phyloP scores from a whole-genome alignment of 192 early-diverging fungal genomes.

The Coemansia sp. region DNA sequence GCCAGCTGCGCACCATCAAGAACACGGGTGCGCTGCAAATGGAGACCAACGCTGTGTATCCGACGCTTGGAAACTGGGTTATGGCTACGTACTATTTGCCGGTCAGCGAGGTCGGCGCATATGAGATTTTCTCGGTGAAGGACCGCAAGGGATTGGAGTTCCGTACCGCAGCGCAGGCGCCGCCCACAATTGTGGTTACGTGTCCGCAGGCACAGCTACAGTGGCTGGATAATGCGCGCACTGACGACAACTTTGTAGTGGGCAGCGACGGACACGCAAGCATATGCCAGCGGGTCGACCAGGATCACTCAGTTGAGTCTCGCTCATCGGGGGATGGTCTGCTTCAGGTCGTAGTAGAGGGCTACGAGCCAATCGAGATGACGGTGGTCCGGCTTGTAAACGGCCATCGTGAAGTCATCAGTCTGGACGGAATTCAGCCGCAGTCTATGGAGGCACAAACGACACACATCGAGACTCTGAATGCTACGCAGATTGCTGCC shows the following conservation, averaged over 20 bases:
- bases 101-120: constrained; percentile 34
- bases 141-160: constrained; percentile 48
- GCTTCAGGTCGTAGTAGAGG: constrained; percentile 40
- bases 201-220: constrained; percentile 40
- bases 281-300: constrained; percentile 40
- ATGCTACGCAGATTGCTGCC: constrained; percentile 1
- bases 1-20: constrained; percentile 29
- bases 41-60: constrained; percentile 27
- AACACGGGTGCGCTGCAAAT: constrained; percentile 26
- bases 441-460: constrained; percentile 6
- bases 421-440: constrained; percentile 31
- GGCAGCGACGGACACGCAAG: constrained; percentile 45
- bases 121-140: constrained; percentile 39
- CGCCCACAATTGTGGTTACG: constrained; percentile 38
- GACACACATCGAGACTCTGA: not conserved
- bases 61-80: constrained; percentile 43
- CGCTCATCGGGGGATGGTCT: constrained; percentile 11
- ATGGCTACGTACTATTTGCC: constrained; percentile 45
- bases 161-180: constrained; percentile 34
- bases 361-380: constrained; percentile 47
- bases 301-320: not conserved
- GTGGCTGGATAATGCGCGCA: constrained; percentile 18
- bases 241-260: constrained; percentile 33
- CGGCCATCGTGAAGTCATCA: constrained; percentile 45
- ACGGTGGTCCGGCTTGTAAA: constrained; percentile 44